Evolutionary conservation across 2,329 filamentous ascomycete genomes (phyloP), one percentile per base, ranked within the genome.

Genomic region (Cercospora nicotianae): DNA sequence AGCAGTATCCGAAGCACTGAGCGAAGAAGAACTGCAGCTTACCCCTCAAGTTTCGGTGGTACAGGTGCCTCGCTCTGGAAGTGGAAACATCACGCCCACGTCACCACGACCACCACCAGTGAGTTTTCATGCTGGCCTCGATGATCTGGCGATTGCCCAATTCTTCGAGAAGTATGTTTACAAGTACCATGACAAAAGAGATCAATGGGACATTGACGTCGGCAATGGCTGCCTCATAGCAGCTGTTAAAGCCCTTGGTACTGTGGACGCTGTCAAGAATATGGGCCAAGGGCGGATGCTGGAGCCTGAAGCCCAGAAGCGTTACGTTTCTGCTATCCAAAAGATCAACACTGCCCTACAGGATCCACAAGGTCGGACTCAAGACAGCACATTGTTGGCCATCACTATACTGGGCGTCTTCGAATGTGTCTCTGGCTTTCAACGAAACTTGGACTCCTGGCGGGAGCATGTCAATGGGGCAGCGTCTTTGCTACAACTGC

Each of bases 351-450:
- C 36, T 28, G 68, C 68, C 7, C 55, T 70, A 2, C 65, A 60
- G 39, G 65, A 64, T 23, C 63, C 63, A 8, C 59, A 63, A 10
- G 65, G 65, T 9, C 65, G 60, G 31, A 67, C 59, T 18, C 18
- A 60, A 26, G 68, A 70, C 42, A 67, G 68, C 48, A 67, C 68
- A 7, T 48, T 70, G 16, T 55, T 67, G 9, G 68, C 68, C 1
- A 63, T 91, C 86, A 70, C 92, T 90, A 0, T 82, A 80, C 55
- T 82, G 82, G 0, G 87, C 87, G 8, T 75, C 80, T 68, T 93
- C 90, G 69, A 93, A 88, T 72, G 88, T 84, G 48, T 86, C 78
- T 33, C 93, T 85, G 60, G 93, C 89, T 67, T 89, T 83, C 0
- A 82, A 77, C 0, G 81, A 84, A 59, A 93, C 80, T 63, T 84